A percentile compares a stretch with the other conserved stretches of the same genome.
Evolutionary conservation across 148 eudicot genomes (phyloP).

Genomic region (Vaccinium vitisidaea): DNA sequence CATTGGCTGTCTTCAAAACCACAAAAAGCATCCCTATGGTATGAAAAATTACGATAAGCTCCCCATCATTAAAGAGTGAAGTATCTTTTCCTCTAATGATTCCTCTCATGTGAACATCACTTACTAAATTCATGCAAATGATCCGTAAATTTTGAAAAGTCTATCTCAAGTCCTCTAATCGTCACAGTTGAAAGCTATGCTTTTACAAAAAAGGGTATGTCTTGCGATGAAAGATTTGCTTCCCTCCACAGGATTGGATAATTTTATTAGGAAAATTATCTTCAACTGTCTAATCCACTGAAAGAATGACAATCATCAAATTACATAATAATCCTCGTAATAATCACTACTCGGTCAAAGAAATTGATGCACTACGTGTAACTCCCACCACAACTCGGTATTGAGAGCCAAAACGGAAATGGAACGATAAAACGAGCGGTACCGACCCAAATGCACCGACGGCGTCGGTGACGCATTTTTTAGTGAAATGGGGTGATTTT

Average conservation of each 20-base stretch:
- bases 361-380: too few species aligned
- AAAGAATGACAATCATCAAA: not conserved
- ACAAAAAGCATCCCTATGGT: constrained; percentile 1
- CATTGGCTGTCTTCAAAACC: not conserved
- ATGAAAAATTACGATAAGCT: not conserved
- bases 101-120: not conserved
- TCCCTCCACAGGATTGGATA: not conserved
- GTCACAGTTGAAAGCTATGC: not conserved
- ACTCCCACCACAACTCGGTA: not conserved
- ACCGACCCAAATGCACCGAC: too few species aligned
- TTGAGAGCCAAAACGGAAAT: not conserved
- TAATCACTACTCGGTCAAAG: not conserved
- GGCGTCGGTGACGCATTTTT: too few species aligned
- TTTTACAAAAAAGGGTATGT: not conserved
- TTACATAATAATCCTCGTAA: not conserved
- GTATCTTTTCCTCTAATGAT: not conserved
- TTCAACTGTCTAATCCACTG: not conserved
- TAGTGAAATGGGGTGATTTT: too few species aligned
- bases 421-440: too few species aligned
- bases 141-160: not conserved
- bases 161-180: not conserved
- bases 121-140: not conserved
- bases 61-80: not conserved
- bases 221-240: not conserved
- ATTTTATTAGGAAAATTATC: not conserved